Percentiles rank a stretch among this genome's conserved stretches.
Conservation (phyloP, 176 grass and related monocot genomes). For the Oryza australiensis region DNA sequence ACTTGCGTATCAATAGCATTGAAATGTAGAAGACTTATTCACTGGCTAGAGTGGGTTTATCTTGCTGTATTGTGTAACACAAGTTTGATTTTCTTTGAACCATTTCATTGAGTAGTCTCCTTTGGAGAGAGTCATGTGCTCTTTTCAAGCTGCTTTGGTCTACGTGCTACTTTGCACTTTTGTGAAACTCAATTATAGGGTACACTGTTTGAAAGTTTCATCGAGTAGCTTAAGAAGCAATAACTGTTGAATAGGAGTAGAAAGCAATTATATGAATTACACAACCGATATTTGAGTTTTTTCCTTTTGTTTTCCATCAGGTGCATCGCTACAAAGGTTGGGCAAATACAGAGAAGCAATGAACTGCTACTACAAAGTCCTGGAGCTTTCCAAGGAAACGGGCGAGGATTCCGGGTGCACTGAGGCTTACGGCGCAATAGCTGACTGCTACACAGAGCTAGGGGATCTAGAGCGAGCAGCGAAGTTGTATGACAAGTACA, state of each 20-base stretch:
- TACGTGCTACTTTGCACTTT: background rate
- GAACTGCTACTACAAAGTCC: conserved; percentile 51
- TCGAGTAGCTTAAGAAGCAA: background rate
- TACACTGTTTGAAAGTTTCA: background rate
- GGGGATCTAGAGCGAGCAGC: conserved; percentile 62
- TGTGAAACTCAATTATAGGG: background rate
- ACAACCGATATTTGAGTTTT: background rate
- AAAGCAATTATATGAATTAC: background rate
- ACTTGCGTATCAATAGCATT: background rate
- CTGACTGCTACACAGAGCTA: conserved; percentile 66
- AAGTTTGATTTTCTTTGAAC: background rate
- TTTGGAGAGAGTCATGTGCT: background rate
- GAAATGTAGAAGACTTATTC: background rate
- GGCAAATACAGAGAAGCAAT: conserved; percentile 68
- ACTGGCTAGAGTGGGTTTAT: background rate
- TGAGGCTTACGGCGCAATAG: conserved; percentile 72
- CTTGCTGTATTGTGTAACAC: background rate
- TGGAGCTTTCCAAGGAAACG: conserved; percentile 60
- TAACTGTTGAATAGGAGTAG: background rate
- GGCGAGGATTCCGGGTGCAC: conserved; percentile 67
- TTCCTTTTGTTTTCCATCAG: conserved; percentile 9
- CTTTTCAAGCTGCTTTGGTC: background rate
- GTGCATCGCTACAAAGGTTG: conserved; percentile 56
- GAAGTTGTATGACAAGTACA: conserved; percentile 69
- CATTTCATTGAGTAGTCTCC: background rate